Conservation (phyloP, 192 early-diverging fungal genomes). For the Backusella australiensis region DNA sequence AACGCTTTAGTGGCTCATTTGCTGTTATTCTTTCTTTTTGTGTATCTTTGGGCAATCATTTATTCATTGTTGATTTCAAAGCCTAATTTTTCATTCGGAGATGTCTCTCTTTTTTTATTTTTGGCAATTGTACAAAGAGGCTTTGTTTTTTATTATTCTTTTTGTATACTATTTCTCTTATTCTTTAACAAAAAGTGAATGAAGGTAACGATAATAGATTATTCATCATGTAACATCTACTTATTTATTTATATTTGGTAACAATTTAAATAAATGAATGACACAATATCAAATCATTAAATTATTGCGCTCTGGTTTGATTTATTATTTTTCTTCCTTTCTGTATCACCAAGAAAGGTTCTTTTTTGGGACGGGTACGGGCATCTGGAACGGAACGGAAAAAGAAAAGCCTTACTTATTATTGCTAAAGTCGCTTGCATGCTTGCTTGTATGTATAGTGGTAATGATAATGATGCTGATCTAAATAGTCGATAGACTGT, state of each 20-base stretch:
- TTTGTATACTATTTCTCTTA: background rate
- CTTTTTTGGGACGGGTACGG: background rate
- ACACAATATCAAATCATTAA: background rate
- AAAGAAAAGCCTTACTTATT: background rate
- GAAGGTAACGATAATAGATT: too few relatives aligned
- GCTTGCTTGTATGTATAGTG: background rate
- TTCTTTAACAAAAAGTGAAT: too few relatives aligned
- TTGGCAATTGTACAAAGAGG: constrained; percentile 1
- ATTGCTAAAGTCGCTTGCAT: too few relatives aligned
- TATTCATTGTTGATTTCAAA: constrained; percentile 1
- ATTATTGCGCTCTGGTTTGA: background rate
- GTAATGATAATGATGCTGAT: background rate
- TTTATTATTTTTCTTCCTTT: background rate
- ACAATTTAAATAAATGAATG: too few relatives aligned
- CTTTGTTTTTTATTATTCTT: background rate
- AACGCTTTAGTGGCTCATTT: background rate
- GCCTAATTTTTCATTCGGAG: constrained; percentile 6
- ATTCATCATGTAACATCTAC: too few relatives aligned
- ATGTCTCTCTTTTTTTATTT: background rate
- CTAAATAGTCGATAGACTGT: background rate
- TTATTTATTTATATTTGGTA: too few relatives aligned
- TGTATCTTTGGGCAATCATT: constrained; percentile 1
- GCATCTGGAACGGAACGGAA: background rate
- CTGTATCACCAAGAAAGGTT: background rate
- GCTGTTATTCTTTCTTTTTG: background rate